Percentiles rank a stretch among this genome's conserved stretches.
phyloP scores from a whole-genome alignment of 495 filamentous ascomycete genomes.

The Cercophora newfieldiana region DNA sequence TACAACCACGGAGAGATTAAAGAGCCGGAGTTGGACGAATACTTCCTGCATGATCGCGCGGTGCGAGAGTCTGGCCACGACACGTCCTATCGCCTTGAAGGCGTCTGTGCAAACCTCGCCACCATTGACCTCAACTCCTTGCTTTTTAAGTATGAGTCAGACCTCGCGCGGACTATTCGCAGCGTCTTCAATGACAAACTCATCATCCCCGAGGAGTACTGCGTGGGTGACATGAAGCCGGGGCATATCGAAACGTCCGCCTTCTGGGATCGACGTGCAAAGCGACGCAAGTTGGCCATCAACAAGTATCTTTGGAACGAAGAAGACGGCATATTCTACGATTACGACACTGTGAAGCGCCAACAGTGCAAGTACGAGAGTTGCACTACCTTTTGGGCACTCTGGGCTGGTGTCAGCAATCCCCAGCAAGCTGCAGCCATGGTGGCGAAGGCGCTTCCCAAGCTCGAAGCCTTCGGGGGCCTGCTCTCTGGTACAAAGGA shows the following conservation, averaged over 20 bases:
- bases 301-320: conserved; percentile 92
- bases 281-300: conserved; percentile 73
- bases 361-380: conserved; percentile 77
- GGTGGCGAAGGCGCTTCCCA: conserved; percentile 74
- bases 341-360: conserved; percentile 84
- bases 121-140: conserved; percentile 93
- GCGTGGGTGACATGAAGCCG: conserved; percentile 55
- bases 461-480: conserved; percentile 83
- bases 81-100: conserved; percentile 88
- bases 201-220: conserved; percentile 76
- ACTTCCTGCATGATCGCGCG: conserved; percentile 92
- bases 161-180: conserved; percentile 82
- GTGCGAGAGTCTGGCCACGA: conserved; percentile 98
- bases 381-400: conserved; percentile 91
- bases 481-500: conserved; percentile 86
- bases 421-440: conserved; percentile 76
- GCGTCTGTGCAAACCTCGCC: conserved; percentile 81
- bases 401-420: conserved; percentile 86
- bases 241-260: conserved; percentile 74
- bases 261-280: conserved; percentile 82
- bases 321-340: conserved; percentile 90
- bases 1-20: conserved; percentile 78
- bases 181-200: conserved; percentile 78
- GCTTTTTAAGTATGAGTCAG: conserved; percentile 92
- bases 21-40: conserved; percentile 89